Evolutionary conservation across 257 asterid genomes (phyloP).

Genomic region (Knoxia roxburghii): DNA sequence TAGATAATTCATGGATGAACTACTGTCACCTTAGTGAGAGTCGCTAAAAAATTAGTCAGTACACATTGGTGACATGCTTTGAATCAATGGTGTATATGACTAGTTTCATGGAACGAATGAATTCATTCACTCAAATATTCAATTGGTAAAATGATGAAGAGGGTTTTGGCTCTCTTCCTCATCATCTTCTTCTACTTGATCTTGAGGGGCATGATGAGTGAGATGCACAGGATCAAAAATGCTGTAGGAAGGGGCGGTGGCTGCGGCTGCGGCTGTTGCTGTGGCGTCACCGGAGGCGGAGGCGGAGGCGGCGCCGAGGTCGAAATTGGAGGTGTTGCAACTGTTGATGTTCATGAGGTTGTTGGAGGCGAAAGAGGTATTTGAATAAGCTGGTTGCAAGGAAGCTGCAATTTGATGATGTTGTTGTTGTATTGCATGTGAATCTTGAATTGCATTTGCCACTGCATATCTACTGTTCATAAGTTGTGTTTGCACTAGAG

Average conservation of each 20-base stretch:
- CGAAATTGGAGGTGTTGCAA: constrained; percentile 29
- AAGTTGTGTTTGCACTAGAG: constrained; percentile 64
- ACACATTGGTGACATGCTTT: too few relatives aligned
- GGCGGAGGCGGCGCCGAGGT: too few relatives aligned
- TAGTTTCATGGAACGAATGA: too few relatives aligned
- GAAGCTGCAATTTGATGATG: constrained; percentile 19
- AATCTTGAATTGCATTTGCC: constrained; percentile 52
- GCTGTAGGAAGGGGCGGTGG: constrained; percentile 15
- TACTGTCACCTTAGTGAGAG: too few relatives aligned
- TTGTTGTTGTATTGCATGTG: constrained; percentile 26
- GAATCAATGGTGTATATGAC: too few relatives aligned
- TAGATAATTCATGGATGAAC: too few relatives aligned
- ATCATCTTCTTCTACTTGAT: constrained; percentile 38
- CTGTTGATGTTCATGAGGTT: constrained; percentile 38
- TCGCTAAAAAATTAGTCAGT: too few relatives aligned
- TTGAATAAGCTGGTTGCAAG: too few relatives aligned
- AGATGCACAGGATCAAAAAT: constrained; percentile 42
- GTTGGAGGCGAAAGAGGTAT: too few relatives aligned
- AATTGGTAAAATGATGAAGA: constrained; percentile 40
- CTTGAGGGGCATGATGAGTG: constrained; percentile 15
- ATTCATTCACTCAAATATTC: constrained; percentile 49
- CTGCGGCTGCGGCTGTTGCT: constrained; percentile 25
- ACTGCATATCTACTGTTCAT: constrained; percentile 56
- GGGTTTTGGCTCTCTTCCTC: constrained; percentile 54
- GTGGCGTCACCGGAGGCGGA: too few relatives aligned